Evolutionary conservation across 2,329 filamentous ascomycete genomes (phyloP).

Genomic region (Pyrenophora seminiperda): DNA sequence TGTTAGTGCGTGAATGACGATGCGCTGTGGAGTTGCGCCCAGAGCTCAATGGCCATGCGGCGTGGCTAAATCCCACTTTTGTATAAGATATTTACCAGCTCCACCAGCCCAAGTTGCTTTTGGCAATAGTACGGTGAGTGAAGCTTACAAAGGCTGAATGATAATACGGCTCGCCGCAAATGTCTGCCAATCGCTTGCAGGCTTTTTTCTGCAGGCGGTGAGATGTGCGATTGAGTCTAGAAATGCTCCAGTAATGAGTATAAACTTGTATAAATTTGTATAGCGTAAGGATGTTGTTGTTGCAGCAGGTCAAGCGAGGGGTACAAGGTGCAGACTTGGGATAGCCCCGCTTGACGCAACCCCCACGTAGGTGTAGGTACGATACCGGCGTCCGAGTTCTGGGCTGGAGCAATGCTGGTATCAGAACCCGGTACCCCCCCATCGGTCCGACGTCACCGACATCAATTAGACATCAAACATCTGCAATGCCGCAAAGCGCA

Average conservation of each 20-base stretch:
- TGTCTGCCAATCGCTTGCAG: slow-evolving; percentile 15
- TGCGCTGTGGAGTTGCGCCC: slow-evolving; percentile 5
- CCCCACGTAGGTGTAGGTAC: too few relatives aligned
- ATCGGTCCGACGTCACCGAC: too few relatives aligned
- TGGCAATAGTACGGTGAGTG: slow-evolving; percentile 11
- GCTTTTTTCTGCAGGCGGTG: slow-evolving; percentile 13
- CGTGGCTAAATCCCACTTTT: slow-evolving; percentile 11
- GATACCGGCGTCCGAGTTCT: too few relatives aligned
- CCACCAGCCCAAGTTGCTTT: slow-evolving; percentile 25
- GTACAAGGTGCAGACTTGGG: too few relatives aligned
- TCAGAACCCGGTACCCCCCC: too few relatives aligned
- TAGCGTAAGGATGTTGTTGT: neutral
- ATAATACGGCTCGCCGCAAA: slow-evolving; percentile 18
- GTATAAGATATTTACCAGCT: slow-evolving; percentile 16
- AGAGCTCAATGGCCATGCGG: slow-evolving; percentile 14
- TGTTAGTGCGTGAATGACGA: slow-evolving; percentile 10
- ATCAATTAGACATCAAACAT: too few relatives aligned
- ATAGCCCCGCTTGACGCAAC: too few relatives aligned
- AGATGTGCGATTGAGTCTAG: too few relatives aligned
- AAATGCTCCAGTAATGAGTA: neutral
- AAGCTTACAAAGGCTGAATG: slow-evolving; percentile 26
- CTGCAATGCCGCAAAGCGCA: too few relatives aligned
- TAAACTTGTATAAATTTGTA: neutral
- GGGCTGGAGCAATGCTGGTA: too few relatives aligned
- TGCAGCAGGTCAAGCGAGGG: too few relatives aligned